phyloP scores from a whole-genome alignment of 495 filamentous ascomycete genomes.

The Penicillium canariense region DNA sequence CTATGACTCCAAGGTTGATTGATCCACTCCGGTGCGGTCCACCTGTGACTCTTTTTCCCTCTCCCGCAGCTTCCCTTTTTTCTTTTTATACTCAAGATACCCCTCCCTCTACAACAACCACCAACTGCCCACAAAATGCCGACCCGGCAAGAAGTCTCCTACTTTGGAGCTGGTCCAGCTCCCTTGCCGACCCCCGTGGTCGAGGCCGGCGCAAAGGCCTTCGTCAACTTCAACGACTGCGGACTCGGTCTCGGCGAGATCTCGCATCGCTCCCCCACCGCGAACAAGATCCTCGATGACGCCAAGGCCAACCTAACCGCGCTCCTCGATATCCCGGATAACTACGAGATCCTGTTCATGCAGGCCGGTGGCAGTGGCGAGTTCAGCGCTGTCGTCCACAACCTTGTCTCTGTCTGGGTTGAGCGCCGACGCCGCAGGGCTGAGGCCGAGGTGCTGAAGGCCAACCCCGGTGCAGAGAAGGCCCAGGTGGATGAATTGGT shows the following conservation, averaged over 20 bases:
- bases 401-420: conserved; percentile 80
- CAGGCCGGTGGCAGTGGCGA: conserved; percentile 80
- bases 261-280: conserved; percentile 81
- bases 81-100: conserved; percentile 11
- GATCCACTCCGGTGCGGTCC: conserved; percentile 23
- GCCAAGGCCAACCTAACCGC: conserved; percentile 62
- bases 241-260: conserved; percentile 76
- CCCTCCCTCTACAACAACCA: neutral
- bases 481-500: conserved; percentile 51
- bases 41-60: conserved; percentile 20
- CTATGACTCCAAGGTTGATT: conserved; percentile 22
- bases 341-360: conserved; percentile 78
- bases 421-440: conserved; percentile 50
- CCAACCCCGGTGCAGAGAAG: conserved; percentile 32
- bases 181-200: conserved; percentile 76
- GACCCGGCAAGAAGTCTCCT: conserved; percentile 59
- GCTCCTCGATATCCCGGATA: conserved; percentile 71
- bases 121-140: conserved; percentile 19
- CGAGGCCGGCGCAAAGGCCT: conserved; percentile 65
- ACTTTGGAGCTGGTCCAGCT: conserved; percentile 88
- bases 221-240: conserved; percentile 78
- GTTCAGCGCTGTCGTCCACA: conserved; percentile 78
- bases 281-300: conserved; percentile 64
- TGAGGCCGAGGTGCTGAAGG: conserved; percentile 34
- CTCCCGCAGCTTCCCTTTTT: conserved; percentile 9